These are phyloP conservation scores for Fistulina hepatica DNA, from an alignment of 1,284 basidiomycete genomes.

Conservation along the genomic window DNA sequence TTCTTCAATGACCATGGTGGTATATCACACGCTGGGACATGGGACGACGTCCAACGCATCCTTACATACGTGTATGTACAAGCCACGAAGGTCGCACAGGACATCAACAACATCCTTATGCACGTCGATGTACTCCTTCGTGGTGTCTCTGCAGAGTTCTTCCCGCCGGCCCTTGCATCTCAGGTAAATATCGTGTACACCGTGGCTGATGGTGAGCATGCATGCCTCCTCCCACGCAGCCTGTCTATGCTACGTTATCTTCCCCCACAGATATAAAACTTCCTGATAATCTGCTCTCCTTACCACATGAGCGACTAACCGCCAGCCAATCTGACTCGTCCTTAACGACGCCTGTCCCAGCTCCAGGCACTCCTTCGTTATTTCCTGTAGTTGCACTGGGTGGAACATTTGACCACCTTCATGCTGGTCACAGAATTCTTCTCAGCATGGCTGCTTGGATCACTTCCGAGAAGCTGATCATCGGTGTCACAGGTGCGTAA, in stretches of 20 bases:
- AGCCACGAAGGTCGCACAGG: slow-evolving; percentile 58
- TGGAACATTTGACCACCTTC: slow-evolving; percentile 92
- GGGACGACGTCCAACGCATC: slow-evolving; percentile 52
- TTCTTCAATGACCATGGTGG: slow-evolving; percentile 35
- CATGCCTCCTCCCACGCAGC: neutral
- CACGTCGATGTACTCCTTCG: slow-evolving; percentile 58
- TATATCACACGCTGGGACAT: slow-evolving; percentile 40
- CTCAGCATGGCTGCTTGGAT: slow-evolving; percentile 87
- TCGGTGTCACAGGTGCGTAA: slow-evolving; percentile 75
- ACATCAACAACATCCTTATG: slow-evolving; percentile 53
- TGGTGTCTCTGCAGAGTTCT: slow-evolving; percentile 32
- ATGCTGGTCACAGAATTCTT: slow-evolving; percentile 95
- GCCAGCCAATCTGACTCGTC: slow-evolving; percentile 17
- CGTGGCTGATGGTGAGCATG: slow-evolving; percentile 34
- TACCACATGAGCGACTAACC: slow-evolving; percentile 26
- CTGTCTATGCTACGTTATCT: neutral
- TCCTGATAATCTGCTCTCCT: slow-evolving; percentile 24
- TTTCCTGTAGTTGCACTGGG: slow-evolving; percentile 52
- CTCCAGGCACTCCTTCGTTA: slow-evolving; percentile 18
- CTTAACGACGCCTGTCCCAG: slow-evolving; percentile 5
- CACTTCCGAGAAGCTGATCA: slow-evolving; percentile 68
- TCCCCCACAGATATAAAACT: slow-evolving; percentile 19
- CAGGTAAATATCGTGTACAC: slow-evolving; percentile 42
- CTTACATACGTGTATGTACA: slow-evolving; percentile 68
- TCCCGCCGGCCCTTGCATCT: slow-evolving; percentile 26